Base-by-base conservation (phyloP, 2,329 filamentous ascomycete genomes). In the Mycosphaerella arachidis region DNA sequence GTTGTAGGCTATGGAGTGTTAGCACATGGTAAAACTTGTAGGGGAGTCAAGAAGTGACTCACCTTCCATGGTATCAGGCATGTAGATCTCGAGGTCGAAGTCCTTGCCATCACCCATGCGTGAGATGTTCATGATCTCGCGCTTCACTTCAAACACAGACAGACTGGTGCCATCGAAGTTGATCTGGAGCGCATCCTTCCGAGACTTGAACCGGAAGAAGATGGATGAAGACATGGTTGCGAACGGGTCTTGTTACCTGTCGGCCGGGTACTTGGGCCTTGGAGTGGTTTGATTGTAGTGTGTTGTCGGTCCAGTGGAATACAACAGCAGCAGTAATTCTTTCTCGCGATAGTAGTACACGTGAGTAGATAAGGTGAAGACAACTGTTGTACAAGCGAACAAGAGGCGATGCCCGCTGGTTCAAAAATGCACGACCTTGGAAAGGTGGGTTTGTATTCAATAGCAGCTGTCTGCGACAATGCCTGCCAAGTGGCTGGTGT, bases 191-290 rank as follows among this genome's bases (percentile, higher is more conserved):
- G 92, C 91, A 74, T 97, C 94, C 80, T 92, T 97, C 75, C 95
- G 92, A 69, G 93, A 97, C 80, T 97, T 97, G 87, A 99, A 99
- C 80, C 96, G 96, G 90, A 97, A 99, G 79, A 97, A 97, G 73
- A 99, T 94, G 67, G 92, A 97, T 59, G 94, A 96, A 74, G 91
- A 86, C 92, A 97, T 97, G 72, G 72, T 86, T 79, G 74, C 56
- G 64, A 55, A 56, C 33, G 56, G 30, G 54, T 57, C 56, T 24
- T 45, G 31, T 37, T 46, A 52, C 29, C 50, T 30, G 50, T 12
- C 24, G 30, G 30, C 50, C 50, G 18, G 27, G 50, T 20, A 35
- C 6, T 10, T 52, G 30, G 30, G 30, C 30, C 50, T 52, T 30
- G 50, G 10, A 35, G 27, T 52, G 50, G 20, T 52, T 29, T 33